Evolutionary conservation across 1,139 yeast species (phyloP).

Genomic region (Geotrichum macrosporum): DNA sequence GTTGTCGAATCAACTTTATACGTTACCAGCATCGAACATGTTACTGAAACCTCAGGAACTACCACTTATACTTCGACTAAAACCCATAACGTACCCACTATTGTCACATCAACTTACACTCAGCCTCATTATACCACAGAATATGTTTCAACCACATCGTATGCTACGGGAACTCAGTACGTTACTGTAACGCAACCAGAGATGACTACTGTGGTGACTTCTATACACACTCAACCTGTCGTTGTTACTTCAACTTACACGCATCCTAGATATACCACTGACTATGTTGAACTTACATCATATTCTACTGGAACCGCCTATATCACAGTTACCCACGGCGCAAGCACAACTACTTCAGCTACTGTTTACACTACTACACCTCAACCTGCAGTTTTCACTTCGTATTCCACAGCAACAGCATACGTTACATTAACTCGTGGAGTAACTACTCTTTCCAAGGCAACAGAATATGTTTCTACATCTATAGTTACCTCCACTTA

Average conservation of each 20-base stretch:
- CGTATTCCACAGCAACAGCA: too few relatives aligned
- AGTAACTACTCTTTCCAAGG: too few relatives aligned
- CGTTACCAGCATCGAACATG: neutral
- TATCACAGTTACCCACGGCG: neutral
- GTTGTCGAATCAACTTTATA: neutral
- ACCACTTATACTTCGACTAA: neutral
- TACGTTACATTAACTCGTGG: too few relatives aligned
- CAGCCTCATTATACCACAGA: neutral
- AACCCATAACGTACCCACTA: neutral
- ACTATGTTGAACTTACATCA: neutral
- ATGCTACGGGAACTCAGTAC: neutral
- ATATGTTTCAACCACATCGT: too few relatives aligned
- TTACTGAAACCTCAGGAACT: neutral
- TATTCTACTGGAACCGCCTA: constrained; percentile 4
- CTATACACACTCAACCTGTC: neutral
- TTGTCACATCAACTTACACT: constrained; percentile 3
- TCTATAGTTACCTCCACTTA: too few relatives aligned
- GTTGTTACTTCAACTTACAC: constrained; percentile 6
- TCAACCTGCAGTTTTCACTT: neutral
- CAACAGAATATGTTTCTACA: too few relatives aligned
- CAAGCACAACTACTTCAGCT: neutral
- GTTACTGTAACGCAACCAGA: neutral
- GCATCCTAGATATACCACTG: neutral
- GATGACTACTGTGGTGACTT: neutral
- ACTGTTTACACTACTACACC: neutral